A percentile compares a stretch with the other conserved stretches of the same genome.
Conservation (phyloP, 345 rosid species). For the Brassica incana region DNA sequence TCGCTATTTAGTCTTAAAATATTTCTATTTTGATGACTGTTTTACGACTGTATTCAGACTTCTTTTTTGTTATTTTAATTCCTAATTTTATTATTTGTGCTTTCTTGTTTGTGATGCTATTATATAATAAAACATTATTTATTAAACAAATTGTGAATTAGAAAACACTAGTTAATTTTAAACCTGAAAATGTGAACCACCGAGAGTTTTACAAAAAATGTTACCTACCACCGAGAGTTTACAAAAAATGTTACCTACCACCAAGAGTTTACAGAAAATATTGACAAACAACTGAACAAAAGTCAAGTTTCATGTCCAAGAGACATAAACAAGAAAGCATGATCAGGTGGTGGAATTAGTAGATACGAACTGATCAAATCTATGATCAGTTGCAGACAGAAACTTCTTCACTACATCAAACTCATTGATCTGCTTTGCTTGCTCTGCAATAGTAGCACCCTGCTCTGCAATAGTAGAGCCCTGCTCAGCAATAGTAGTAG, state of each 20-base stretch:
- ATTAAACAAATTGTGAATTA: not conserved
- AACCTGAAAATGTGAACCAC: not conserved
- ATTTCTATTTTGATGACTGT: not conserved
- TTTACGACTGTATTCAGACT: not conserved
- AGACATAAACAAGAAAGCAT: not conserved
- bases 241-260: not conserved
- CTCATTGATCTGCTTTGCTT: not conserved
- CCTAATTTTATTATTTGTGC: too few species aligned
- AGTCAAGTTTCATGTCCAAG: not conserved
- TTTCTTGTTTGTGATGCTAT: not conserved
- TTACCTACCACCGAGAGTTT: not conserved
- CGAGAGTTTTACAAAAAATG: too few species aligned
- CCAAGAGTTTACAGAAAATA: not conserved
- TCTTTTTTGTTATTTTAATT: not conserved
- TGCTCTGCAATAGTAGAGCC: not conserved
- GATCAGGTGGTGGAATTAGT: not conserved
- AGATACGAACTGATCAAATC: not conserved
- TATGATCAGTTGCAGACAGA: not conserved
- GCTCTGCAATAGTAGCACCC: not conserved
- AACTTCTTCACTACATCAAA: not conserved
- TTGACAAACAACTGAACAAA: not conserved
- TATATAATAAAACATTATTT: too few species aligned
- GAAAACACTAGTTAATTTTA: not conserved
- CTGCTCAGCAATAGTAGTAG: not conserved
- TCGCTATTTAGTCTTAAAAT: not conserved